Conservation (phyloP, 257 asterid species). For the Petrea volubilis region DNA sequence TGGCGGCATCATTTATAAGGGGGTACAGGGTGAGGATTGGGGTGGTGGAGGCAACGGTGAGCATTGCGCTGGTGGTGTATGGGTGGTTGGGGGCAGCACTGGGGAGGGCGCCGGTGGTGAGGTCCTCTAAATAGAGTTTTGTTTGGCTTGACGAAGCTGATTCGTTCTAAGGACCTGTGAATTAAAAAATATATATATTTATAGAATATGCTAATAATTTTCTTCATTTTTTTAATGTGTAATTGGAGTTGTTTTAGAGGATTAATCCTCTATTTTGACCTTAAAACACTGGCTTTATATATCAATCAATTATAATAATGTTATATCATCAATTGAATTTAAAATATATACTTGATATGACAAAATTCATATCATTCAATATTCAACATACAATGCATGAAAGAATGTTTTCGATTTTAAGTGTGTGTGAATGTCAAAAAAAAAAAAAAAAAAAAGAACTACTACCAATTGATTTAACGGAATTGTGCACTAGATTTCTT, state of each 20-base stretch:
- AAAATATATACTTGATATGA: too few relatives aligned
- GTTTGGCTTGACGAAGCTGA: conserved; percentile 56
- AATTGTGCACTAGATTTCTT: too few relatives aligned
- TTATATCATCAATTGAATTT: too few relatives aligned
- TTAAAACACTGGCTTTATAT: too few relatives aligned
- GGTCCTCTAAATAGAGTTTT: conserved; percentile 51
- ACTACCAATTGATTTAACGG: too few relatives aligned
- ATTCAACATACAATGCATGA: too few relatives aligned
- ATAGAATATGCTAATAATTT: neutral
- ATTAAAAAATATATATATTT: neutral
- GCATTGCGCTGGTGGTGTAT: conserved; percentile 41
- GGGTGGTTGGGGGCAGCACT: conserved; percentile 59
- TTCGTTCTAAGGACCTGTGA: conserved; percentile 37
- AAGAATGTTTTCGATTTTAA: too few relatives aligned
- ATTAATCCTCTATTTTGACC: neutral
- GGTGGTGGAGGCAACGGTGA: conserved; percentile 42
- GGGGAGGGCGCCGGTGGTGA: conserved; percentile 46
- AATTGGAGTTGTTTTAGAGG: neutral
- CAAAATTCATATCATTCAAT: too few relatives aligned
- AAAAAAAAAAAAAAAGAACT: too few relatives aligned
- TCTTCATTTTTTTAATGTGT: neutral
- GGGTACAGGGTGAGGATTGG: conserved; percentile 43
- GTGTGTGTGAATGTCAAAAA: too few relatives aligned
- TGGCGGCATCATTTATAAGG: conserved; percentile 49
- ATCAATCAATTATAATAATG: too few relatives aligned